Conservation (phyloP, 2,329 filamentous ascomycete species). For the Cadophora sp. region DNA sequence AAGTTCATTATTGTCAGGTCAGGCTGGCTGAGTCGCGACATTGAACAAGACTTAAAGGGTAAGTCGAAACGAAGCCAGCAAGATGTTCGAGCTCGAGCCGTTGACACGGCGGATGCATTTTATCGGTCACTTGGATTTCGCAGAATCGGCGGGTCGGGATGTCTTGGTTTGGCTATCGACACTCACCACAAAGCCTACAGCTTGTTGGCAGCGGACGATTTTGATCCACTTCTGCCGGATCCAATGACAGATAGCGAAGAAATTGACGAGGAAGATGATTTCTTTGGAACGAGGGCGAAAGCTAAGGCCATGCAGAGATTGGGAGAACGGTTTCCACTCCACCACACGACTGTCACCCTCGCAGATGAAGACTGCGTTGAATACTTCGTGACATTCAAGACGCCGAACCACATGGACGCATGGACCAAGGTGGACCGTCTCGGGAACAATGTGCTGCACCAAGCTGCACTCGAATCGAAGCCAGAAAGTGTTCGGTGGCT, state of each 20-base stretch:
- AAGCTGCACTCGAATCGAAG: conserved; percentile 29
- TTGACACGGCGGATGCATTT: conserved; percentile 37
- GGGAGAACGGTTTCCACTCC: conserved; percentile 27
- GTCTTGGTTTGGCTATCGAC: conserved; percentile 42
- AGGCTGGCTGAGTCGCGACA: conserved; percentile 33
- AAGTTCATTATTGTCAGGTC: conserved; percentile 26
- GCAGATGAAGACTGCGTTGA: conserved; percentile 32
- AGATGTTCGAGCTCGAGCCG: conserved; percentile 24
- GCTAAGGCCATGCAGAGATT: conserved; percentile 22
- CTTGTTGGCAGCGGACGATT: conserved; percentile 35
- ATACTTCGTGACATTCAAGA: conserved; percentile 16
- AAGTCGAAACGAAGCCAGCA: conserved; percentile 33
- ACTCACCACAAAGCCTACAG: conserved; percentile 37
- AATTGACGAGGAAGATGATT: conserved; percentile 10
- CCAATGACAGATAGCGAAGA: conserved; percentile 10
- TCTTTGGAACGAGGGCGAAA: neutral
- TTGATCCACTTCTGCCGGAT: conserved; percentile 28
- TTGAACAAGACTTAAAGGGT: conserved; percentile 34
- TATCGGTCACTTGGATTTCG: conserved; percentile 44
- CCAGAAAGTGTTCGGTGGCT: conserved; percentile 38
- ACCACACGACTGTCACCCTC: conserved; percentile 27
- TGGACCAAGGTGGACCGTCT: conserved; percentile 29
- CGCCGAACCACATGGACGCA: neutral
- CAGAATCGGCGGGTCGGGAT: conserved; percentile 44
- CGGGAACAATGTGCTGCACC: conserved; percentile 32